phyloP scores from a whole-genome alignment of 2,329 filamentous ascomycete genomes.

The Claviceps sp. region DNA sequence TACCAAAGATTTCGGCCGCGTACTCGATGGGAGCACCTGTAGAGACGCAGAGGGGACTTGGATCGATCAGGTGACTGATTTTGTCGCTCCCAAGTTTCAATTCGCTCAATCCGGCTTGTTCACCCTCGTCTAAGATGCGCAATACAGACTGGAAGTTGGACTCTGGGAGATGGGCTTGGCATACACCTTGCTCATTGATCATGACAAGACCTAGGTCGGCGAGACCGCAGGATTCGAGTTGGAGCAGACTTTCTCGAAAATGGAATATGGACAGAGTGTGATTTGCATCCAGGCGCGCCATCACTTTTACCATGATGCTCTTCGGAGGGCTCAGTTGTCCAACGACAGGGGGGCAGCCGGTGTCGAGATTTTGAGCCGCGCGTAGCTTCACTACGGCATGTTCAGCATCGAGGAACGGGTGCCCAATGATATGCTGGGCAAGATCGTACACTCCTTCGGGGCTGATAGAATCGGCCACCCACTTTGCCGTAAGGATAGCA shows the following conservation, averaged over 20 bases:
- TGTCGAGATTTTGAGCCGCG: slow-evolving; percentile 21
- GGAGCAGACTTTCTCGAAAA: slow-evolving; percentile 30
- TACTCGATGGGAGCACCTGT: slow-evolving; percentile 42
- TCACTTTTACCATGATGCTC: slow-evolving; percentile 43
- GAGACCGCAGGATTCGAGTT: slow-evolving; percentile 34
- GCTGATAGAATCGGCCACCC: slow-evolving; percentile 40
- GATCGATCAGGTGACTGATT: slow-evolving; percentile 36
- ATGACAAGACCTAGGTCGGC: slow-evolving; percentile 46
- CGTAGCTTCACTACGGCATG: slow-evolving; percentile 22
- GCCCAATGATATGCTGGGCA: slow-evolving; percentile 43
- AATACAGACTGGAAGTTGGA: slow-evolving; percentile 38
- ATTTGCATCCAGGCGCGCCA: slow-evolving; percentile 28
- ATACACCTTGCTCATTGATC: slow-evolving; percentile 30
- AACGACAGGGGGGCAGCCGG: slow-evolving; percentile 18
- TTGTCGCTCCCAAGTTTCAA: slow-evolving; percentile 17
- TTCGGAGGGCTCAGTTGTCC: slow-evolving; percentile 36
- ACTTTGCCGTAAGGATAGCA: slow-evolving; percentile 45
- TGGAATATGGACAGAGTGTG: slow-evolving; percentile 25
- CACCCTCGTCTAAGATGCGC: slow-evolving; percentile 15
- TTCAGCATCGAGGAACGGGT: slow-evolving; percentile 44
- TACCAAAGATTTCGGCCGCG: slow-evolving; percentile 45
- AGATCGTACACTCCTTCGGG: slow-evolving; percentile 44
- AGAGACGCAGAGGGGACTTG: slow-evolving; percentile 36
- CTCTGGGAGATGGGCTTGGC: slow-evolving; percentile 43
- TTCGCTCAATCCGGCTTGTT: slow-evolving; percentile 8